A percentile compares a stretch with the other conserved stretches of the same genome.
Evolutionary conservation across 352 stramenopile genomes (phyloP).

Genomic region (Globisporangium polare): DNA sequence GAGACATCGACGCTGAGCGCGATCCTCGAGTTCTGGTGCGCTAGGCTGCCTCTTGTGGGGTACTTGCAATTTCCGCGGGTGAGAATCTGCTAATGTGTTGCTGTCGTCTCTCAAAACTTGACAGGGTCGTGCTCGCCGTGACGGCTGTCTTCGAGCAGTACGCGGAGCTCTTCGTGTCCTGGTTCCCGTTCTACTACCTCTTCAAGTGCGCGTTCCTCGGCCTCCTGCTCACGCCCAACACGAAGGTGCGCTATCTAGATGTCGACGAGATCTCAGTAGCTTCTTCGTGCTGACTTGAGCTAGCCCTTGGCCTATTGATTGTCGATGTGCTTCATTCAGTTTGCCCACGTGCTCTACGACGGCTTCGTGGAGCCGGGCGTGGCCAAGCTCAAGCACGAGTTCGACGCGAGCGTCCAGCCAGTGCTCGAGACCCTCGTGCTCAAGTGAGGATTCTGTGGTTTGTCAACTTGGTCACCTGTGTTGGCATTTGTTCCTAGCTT

Average conservation of each 20-base stretch:
- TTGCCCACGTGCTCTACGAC: slow-evolving; percentile 61
- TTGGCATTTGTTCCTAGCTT: background rate
- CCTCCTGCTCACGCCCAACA: slow-evolving; percentile 52
- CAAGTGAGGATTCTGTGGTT: slow-evolving; percentile 25
- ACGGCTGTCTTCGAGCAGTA: slow-evolving; percentile 63
- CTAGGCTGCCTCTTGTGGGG: too few species aligned
- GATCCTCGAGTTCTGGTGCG: slow-evolving; percentile 65
- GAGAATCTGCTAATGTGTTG: too few species aligned
- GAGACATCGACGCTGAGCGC: slow-evolving; percentile 40
- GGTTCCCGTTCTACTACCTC: slow-evolving; percentile 77
- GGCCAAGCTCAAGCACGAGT: slow-evolving; percentile 31
- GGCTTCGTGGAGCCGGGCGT: slow-evolving; percentile 53
- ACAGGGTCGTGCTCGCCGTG: slow-evolving; percentile 56
- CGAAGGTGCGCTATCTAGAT: slow-evolving; percentile 28
- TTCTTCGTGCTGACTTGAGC: too few species aligned
- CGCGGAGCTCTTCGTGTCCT: slow-evolving; percentile 63
- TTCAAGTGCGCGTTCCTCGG: slow-evolving; percentile 64
- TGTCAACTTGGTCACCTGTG: background rate
- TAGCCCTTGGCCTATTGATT: background rate
- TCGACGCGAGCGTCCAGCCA: slow-evolving; percentile 43
- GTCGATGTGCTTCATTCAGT: slow-evolving; percentile 16
- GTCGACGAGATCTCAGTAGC: background rate
- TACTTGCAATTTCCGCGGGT: too few species aligned
- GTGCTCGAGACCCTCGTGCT: slow-evolving; percentile 50
- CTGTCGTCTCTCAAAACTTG: background rate